Conservation (phyloP, 2,329 filamentous ascomycete species). For the Stemphylium vesicarium region DNA sequence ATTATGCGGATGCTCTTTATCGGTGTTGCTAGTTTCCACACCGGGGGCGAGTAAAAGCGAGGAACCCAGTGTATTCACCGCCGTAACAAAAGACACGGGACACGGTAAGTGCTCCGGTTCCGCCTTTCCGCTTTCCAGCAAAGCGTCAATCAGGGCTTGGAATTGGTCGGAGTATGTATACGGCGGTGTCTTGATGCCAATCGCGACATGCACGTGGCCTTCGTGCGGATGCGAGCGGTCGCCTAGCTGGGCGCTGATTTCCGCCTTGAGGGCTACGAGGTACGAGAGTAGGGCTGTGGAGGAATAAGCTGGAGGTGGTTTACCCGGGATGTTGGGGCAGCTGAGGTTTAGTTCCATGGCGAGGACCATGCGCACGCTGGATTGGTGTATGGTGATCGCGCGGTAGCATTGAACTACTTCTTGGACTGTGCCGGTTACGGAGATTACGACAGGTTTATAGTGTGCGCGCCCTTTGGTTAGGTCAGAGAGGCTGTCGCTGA, state of each 20-base stretch:
- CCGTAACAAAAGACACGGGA: constrained; percentile 71
- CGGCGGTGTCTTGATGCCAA: constrained; percentile 77
- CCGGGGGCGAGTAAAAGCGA: constrained; percentile 63
- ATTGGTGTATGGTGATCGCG: constrained; percentile 52
- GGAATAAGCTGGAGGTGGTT: constrained; percentile 75
- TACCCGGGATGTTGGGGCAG: constrained; percentile 74
- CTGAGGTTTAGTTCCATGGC: constrained; percentile 80
- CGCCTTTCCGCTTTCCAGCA: constrained; percentile 49
- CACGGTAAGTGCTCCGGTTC: constrained; percentile 24
- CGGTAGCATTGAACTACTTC: constrained; percentile 66
- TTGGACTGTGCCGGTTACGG: constrained; percentile 68
- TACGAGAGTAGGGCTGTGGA: constrained; percentile 60
- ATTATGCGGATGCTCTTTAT: not conserved
- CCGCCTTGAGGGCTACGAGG: constrained; percentile 55
- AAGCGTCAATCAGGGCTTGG: constrained; percentile 59
- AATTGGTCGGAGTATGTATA: constrained; percentile 76
- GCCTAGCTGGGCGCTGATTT: constrained; percentile 32
- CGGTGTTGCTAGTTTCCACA: constrained; percentile 1
- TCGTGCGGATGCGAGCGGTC: constrained; percentile 23
- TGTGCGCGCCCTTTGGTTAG: constrained; percentile 1
- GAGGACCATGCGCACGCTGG: constrained; percentile 54
- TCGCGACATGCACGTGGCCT: constrained; percentile 46
- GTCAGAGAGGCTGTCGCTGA: constrained; percentile 48
- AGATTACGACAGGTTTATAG: constrained; percentile 70
- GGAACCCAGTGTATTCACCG: constrained; percentile 76